A percentile compares a stretch with the other conserved stretches of the same genome.
Evolutionary conservation across 1,139 yeast genomes (phyloP).

Genomic region (Scheffersomyces titani): DNA sequence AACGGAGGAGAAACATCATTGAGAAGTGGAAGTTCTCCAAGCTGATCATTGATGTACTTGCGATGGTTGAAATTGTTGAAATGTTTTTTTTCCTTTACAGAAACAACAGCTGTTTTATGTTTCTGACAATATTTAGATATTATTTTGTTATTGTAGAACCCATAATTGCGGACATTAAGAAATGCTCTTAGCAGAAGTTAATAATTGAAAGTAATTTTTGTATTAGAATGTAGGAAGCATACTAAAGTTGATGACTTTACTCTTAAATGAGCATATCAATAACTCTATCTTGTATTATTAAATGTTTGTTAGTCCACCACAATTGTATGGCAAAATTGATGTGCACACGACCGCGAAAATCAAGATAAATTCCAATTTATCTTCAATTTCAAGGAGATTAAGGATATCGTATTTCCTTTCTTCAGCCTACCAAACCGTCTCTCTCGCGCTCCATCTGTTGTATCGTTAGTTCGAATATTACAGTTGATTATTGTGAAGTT

Average conservation of each 20-base stretch:
- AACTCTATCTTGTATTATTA: too few species aligned
- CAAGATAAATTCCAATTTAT: not conserved
- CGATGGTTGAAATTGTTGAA: not conserved
- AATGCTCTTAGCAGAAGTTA: too few species aligned
- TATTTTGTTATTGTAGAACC: not conserved
- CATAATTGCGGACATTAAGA: too few species aligned
- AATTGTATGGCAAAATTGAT: not conserved
- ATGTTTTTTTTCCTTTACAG: too few species aligned
- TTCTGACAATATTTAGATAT: not conserved
- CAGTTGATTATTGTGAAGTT: constrained; percentile 1
- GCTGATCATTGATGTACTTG: not conserved
- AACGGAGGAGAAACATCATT: not conserved
- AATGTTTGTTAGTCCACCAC: too few species aligned
- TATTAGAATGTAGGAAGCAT: too few species aligned
- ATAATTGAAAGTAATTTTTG: too few species aligned
- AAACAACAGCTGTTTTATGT: too few species aligned
- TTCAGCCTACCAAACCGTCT: not conserved
- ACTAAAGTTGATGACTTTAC: too few species aligned
- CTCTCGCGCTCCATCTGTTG: constrained; percentile 3
- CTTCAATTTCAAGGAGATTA: not conserved
- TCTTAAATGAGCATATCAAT: too few species aligned
- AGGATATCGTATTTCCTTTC: not conserved
- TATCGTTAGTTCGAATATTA: constrained; percentile 14
- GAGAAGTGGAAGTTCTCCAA: not conserved
- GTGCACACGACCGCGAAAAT: not conserved